These are phyloP conservation scores for Cyclotella cryptica DNA, from an alignment of 108 stramenopile species.

Conservation along the genomic window DNA sequence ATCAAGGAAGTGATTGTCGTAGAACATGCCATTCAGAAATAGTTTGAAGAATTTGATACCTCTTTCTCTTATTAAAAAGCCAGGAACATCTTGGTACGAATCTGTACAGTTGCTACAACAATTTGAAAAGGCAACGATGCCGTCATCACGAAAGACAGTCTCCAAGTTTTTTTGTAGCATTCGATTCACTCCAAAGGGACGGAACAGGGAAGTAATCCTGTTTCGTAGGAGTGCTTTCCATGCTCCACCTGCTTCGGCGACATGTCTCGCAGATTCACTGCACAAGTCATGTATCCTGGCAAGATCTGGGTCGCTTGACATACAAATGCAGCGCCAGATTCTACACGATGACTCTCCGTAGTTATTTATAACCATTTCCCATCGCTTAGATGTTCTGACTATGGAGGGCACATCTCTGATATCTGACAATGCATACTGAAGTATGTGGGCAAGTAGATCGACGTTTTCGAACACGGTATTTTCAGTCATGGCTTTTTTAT, in stretches of 20 bases:
- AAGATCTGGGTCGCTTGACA: no score
- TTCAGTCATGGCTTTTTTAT: no score
- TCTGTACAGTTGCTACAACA: not conserved
- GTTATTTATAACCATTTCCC: no score
- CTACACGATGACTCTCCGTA: no score
- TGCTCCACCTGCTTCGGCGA: not conserved
- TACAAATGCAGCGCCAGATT: no score
- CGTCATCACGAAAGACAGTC: conserved; percentile 3
- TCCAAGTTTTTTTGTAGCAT: conserved; percentile 12
- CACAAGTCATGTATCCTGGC: no score
- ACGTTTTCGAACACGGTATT: no score
- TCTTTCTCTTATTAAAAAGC: not conserved
- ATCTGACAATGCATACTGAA: no score
- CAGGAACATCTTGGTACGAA: conserved; percentile 8
- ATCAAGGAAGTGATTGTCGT: not conserved
- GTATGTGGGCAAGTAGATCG: no score
- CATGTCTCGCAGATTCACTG: no score
- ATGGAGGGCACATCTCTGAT: no score
- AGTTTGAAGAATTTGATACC: conserved; percentile 20
- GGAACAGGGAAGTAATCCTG: not conserved
- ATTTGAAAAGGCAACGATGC: conserved; percentile 18
- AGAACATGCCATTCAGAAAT: conserved; percentile 10
- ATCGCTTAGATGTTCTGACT: no score
- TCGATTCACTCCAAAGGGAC: not conserved
- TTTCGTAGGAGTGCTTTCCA: conserved; percentile 1